Evolutionary conservation across 2,329 filamentous ascomycete species (phyloP), one percentile per base, ranked within the genome.

Genomic region (Fusarium beomiforme): DNA sequence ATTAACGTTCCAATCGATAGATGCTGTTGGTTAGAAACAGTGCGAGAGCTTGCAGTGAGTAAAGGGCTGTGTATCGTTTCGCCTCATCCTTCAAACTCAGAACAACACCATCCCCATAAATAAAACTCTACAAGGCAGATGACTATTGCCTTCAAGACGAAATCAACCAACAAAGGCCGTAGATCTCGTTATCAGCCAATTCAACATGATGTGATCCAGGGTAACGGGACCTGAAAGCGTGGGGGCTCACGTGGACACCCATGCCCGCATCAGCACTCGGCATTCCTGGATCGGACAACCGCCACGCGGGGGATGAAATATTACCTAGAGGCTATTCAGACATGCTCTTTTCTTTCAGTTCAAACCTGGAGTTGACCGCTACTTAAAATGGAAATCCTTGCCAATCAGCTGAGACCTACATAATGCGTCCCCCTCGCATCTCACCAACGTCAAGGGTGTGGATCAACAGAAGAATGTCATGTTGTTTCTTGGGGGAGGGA

Each of bases 221-320:
- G 24, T 47, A 24, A 43, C 19, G 8, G 43, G 37, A 64, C 13
- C 21, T 58, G 44, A 21, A 16, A 46, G 24, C 37, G 64, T 67
- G 64, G 64, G 64, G 64, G 47, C 43, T 67, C 36, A 67, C 64
- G 63, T 67, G 64, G 39, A 51, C 42, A 26, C 24, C 26, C 31
- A 12, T 14, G n/a, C 37, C 59, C 59, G 55, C 43, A 63, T 63
- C 41, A 41, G 14, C 37, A 56, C 23, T 39, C 63, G 56, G 64
- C 51, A 43, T 64, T 31, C 58, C 53, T 51, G 44, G 19, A 55
- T 66, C 26, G 63, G 53, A 36, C 23, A 41, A 46, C 44, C 44
- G 61, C n/a, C 8, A 31, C 17, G 39, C 39, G 53, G 53, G 44
- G 53, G 61, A 59, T 66, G 61, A 58, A 69, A 62, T 43, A 67